These are phyloP conservation scores for Aspergillus sparsus DNA, from an alignment of 495 filamentous ascomycete genomes.

Conservation along the genomic window DNA sequence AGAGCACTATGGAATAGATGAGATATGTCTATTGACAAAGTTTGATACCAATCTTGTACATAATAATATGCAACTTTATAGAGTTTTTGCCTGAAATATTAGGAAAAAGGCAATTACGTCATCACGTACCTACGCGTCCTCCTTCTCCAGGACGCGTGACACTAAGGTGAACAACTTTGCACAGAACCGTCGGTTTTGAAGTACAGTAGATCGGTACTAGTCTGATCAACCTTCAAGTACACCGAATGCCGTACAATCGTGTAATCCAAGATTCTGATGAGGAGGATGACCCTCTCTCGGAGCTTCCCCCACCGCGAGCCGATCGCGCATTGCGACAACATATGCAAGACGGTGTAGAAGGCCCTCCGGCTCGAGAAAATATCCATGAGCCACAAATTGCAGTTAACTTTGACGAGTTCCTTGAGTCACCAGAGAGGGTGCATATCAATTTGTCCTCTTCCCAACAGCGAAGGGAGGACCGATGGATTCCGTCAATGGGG, in stretches of 20 bases:
- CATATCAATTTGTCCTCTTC: slow-evolving; percentile 30
- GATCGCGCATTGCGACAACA: slow-evolving; percentile 18
- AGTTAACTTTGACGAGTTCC: slow-evolving; percentile 45
- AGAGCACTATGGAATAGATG: slow-evolving; percentile 43
- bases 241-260: slow-evolving; percentile 37
- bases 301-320: slow-evolving; percentile 27
- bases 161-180: neutral
- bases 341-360: slow-evolving; percentile 15
- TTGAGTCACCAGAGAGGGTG: slow-evolving; percentile 36
- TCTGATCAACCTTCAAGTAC: neutral
- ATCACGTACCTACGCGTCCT: slow-evolving; percentile 39
- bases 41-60: slow-evolving; percentile 6
- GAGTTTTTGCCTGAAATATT: slow-evolving; percentile 9
- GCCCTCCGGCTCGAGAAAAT: slow-evolving; percentile 14
- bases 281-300: slow-evolving; percentile 45
- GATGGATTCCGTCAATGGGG: slow-evolving; percentile 40
- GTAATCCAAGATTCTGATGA: slow-evolving; percentile 56
- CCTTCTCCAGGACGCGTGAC: slow-evolving; percentile 25
- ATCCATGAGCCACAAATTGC: slow-evolving; percentile 23
- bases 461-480: slow-evolving; percentile 42
- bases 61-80: neutral
- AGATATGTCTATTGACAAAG: slow-evolving; percentile 5
- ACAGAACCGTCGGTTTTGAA: neutral
- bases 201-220: neutral
- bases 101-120: slow-evolving; percentile 28